Evolutionary conservation across 345 rosid genomes (phyloP), one percentile per base, ranked within the genome.

Genomic region (Pugionium cornutum): DNA sequence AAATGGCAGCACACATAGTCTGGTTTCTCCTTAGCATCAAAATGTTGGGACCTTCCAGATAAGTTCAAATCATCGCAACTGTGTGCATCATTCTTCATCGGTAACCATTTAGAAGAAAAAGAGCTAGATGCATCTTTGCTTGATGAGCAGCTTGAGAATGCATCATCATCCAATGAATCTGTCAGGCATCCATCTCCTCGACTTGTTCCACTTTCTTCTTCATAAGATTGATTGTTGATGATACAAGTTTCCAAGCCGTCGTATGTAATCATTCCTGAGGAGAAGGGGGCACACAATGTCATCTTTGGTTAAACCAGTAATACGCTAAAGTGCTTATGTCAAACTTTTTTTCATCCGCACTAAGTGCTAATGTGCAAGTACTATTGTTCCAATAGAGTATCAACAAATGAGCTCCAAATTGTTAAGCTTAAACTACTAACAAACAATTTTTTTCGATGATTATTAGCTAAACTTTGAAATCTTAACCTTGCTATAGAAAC

Each of bases 81-180:
- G 11, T 62, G 83, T 29, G 75, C 91, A 8, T 79, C 89, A 62
- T 64, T 80, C 81, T 85, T 89, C 50, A 26, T 49, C 9, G 76
- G 37, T 68, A 86, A 48, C 95, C 95, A 89, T 67, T 94, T 88
- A 0, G 97, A 94, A 66, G 95, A 83, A 58, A 90, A 80, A 27
- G 99, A 94, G 50, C 97, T 90, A 37, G 66, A 88, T 58, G 75
- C 91, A 57, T 92, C 97, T 77, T 86, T 94, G 79, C 96, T 90
- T n/a, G 99, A 92, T 45, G 96, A 90, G 77, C 94, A 88, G 82
- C 90, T 89, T 11, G 96, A 84, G 33, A 78, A 85, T 18, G 74
- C 74, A 70, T 83, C 96, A 58, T 89, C 95, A 45, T 88, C 96
- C 54, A 86, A 67, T 9, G 95, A 94, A 62, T 94, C 95, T 3